phyloP scores from a whole-genome alignment of 768 basidiomycete genomes.

The Russula vinacea region DNA sequence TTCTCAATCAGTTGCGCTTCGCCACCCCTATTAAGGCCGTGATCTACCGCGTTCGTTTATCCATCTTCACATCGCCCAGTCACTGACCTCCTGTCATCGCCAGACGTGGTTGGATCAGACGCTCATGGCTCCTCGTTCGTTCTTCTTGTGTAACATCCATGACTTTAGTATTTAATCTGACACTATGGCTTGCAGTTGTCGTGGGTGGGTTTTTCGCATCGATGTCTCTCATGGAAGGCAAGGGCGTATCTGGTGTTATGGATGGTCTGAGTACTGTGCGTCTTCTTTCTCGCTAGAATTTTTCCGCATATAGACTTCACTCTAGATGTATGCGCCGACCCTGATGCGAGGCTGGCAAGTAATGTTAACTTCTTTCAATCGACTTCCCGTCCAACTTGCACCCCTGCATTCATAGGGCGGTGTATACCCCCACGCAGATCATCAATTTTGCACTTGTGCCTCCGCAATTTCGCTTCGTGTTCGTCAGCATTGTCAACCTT shows the following conservation, averaged over 20 bases:
- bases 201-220: constrained; percentile 63
- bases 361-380: neutral
- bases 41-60: constrained; percentile 53
- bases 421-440: constrained; percentile 73
- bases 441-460: constrained; percentile 79
- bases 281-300: neutral
- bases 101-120: constrained; percentile 84
- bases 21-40: constrained; percentile 54
- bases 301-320: neutral
- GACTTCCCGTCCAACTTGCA: neutral
- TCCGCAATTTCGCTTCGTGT: constrained; percentile 68
- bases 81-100: neutral
- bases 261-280: constrained; percentile 44
- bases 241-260: constrained; percentile 50
- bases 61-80: neutral
- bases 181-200: constrained; percentile 34
- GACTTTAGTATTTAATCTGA: neutral
- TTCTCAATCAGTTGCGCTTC: constrained; percentile 70
- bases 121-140: constrained; percentile 64
- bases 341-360: constrained; percentile 71
- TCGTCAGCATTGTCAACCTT: constrained; percentile 72
- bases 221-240: constrained; percentile 80
- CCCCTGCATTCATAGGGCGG: constrained; percentile 45
- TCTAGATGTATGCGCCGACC: constrained; percentile 68
- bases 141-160: neutral